phyloP scores from a whole-genome alignment of 352 stramenopile genomes.

The Phytophthora ramorum region DNA sequence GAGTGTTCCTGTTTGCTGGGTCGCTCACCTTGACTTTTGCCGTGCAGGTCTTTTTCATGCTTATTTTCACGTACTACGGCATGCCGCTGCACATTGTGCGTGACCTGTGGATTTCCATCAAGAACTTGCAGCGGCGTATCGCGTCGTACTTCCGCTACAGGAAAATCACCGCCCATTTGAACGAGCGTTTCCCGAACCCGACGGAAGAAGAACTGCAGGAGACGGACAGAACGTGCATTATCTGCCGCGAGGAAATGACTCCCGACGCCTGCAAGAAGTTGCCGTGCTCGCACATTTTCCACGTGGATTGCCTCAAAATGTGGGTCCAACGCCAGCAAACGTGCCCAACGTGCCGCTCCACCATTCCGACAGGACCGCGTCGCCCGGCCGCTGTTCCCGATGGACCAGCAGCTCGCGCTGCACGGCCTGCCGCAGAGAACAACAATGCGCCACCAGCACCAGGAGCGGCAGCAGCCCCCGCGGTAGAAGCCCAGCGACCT shows the following conservation, averaged over 20 bases:
- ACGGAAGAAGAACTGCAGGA: conserved; percentile 95
- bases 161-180: conserved; percentile 95
- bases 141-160: conserved; percentile 93
- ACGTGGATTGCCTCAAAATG: conserved; percentile 97
- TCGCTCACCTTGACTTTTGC: background rate
- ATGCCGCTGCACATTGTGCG: conserved; percentile 98
- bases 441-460: conserved; percentile 22
- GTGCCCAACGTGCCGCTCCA: conserved; percentile 96
- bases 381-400: conserved; percentile 48
- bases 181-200: conserved; percentile 95
- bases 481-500: conserved; percentile 11
- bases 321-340: conserved; percentile 99
- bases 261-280: conserved; percentile 94
- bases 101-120: conserved; percentile 95
- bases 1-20: background rate
- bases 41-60: conserved; percentile 94
- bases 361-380: conserved; percentile 88
- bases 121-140: conserved; percentile 86
- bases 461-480: conserved; percentile 10
- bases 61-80: conserved; percentile 98
- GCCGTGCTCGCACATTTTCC: conserved; percentile 97
- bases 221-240: conserved; percentile 95
- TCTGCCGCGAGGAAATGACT: conserved; percentile 96
- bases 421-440: conserved; percentile 28
- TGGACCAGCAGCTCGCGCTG: conserved; percentile 28